Evolutionary conservation across 2,329 filamentous ascomycete genomes (phyloP).

Genomic region (Talaromyces funiculosus): DNA sequence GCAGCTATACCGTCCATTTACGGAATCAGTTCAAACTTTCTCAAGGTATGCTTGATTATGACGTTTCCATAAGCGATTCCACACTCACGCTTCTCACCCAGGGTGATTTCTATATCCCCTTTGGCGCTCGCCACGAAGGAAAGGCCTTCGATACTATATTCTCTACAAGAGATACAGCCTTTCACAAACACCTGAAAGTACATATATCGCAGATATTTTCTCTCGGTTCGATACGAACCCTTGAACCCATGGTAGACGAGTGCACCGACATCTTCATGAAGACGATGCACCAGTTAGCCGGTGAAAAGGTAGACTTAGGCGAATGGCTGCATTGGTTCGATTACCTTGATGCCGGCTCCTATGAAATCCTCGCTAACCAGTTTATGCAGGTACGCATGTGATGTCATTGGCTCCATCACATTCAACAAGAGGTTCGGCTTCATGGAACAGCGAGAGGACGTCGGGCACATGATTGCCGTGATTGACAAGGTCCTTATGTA

Average conservation of each 20-base stretch:
- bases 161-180: neutral
- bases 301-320: neutral
- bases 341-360: neutral
- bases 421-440: neutral
- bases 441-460: neutral
- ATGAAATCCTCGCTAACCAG: neutral
- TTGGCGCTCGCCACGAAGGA: neutral
- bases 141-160: neutral
- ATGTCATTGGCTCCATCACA: neutral
- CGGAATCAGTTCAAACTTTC: neutral
- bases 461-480: neutral
- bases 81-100: neutral
- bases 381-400: neutral
- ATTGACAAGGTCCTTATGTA: neutral
- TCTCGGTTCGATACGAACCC: neutral
- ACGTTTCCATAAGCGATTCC: neutral
- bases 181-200: neutral
- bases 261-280: neutral
- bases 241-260: neutral
- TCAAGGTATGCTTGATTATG: neutral
- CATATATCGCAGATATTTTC: neutral
- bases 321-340: neutral
- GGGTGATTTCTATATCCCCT: neutral
- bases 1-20: neutral
- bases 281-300: neutral